Base-by-base conservation (phyloP, 257 asterid species). In the Paulownia fortunei region DNA sequence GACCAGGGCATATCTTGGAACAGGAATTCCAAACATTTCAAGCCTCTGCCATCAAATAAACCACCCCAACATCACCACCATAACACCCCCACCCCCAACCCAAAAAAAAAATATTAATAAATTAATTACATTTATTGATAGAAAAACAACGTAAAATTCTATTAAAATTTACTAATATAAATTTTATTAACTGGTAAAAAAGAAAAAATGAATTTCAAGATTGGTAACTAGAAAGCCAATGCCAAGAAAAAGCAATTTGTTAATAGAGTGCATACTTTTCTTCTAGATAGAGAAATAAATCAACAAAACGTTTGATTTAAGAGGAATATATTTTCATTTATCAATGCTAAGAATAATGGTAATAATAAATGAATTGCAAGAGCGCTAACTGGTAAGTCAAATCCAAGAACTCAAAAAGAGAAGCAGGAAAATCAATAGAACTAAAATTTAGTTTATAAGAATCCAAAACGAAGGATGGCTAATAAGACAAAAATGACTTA, bases 1-100 rank as follows among this genome's bases (percentile, higher is more conserved):
- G 79, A 95, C 98, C 12, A 89, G 81, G 73, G 97, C 99, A 85
- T 93, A 91, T 81, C 94, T 90, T 76, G 99, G 98, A 81, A 91
- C 96, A 69, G 92, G 94, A 80, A 95, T 90, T 77, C 97, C 98
- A 81, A 47, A 90, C 92, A 87, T 87, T 82, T 92, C 93, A 76
- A 93, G 98, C 74, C 91, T 87, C 98, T 95, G 90, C 75, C 44
- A 71, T 47, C 66, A 66, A 39, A 24, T 8, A 3, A 51, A 42
- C 37, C n/a, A n/a, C n/a, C 59, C 44, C 63, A 55, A 21, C 72
- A 61, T 39, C 69, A 36, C 49, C 60, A 55, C 62, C 54, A 27
- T 47, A 54, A 64, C 26, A 55, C 58, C 58, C 8, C 16, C 5
- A 12, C 6, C 26, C 62, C 11, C 23, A 41, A 16, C 15, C 46